These are phyloP conservation scores for Rhynchospora tenuis DNA, from an alignment of 176 grass and related monocot species.

Conservation along the genomic window DNA sequence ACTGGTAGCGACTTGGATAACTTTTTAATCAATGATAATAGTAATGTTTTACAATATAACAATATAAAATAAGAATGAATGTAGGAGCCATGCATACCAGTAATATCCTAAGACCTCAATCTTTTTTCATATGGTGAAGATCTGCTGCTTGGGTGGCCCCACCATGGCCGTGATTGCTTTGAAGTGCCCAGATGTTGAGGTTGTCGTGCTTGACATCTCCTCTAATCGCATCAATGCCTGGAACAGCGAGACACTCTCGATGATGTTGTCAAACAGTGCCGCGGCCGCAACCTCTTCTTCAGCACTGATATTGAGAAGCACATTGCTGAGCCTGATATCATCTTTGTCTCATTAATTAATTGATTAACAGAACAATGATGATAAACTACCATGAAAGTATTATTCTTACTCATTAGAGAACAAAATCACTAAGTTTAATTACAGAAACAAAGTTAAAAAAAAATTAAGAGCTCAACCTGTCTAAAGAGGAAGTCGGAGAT, in stretches of 20 bases:
- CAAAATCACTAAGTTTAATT: too few relatives aligned
- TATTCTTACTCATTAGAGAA: too few relatives aligned
- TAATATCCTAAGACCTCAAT: neutral
- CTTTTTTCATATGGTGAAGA: conserved; percentile 51
- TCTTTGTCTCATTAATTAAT: conserved; percentile 79
- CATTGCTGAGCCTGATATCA: conserved; percentile 48
- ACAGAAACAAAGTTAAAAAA: too few relatives aligned
- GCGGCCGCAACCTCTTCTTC: conserved; percentile 66
- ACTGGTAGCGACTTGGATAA: too few relatives aligned
- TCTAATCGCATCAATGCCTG: conserved; percentile 44
- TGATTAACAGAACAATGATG: too few relatives aligned
- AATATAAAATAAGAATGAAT: too few relatives aligned
- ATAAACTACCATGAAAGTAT: too few relatives aligned
- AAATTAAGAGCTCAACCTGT: too few relatives aligned
- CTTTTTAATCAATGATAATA: too few relatives aligned
- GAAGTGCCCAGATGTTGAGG: conserved; percentile 51
- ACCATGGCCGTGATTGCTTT: conserved; percentile 69
- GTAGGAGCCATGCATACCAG: too few relatives aligned
- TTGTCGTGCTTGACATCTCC: conserved; percentile 56
- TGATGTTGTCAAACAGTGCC: conserved; percentile 50
- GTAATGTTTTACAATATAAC: too few relatives aligned
- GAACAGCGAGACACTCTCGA: conserved; percentile 55
- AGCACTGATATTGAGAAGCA: conserved; percentile 68
- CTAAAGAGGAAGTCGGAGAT: too few relatives aligned
- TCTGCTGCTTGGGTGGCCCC: conserved; percentile 69